phyloP scores from a whole-genome alignment of 305 asterid species.

The Fraxinus xanthoxyloides region DNA sequence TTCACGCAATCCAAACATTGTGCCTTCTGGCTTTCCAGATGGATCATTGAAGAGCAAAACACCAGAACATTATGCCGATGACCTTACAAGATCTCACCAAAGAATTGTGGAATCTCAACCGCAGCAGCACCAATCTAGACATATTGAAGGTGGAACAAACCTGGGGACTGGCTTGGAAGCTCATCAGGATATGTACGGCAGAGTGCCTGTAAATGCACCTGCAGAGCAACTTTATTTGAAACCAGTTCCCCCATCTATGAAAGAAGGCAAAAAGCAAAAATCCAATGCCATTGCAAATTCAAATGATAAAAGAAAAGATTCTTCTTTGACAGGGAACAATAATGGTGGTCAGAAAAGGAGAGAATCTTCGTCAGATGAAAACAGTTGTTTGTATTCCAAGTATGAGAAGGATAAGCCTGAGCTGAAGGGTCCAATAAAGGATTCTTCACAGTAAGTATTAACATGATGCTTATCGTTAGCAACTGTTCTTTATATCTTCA shows the following conservation, averaged over 20 bases:
- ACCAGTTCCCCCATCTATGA: constrained; percentile 43
- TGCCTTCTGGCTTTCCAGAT: constrained; percentile 41
- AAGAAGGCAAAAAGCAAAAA: constrained; percentile 62
- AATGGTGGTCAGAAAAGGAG: constrained; percentile 53
- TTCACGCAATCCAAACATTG: constrained; percentile 42
- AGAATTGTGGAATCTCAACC: constrained; percentile 46
- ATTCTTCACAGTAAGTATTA: constrained; percentile 70
- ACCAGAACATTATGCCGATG: constrained; percentile 48
- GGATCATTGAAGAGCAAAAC: constrained; percentile 53
- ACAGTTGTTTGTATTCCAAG: constrained; percentile 57
- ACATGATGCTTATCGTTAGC: background rate
- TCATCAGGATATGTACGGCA: constrained; percentile 48
- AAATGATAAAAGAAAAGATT: constrained; percentile 54
- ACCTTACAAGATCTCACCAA: constrained; percentile 45
- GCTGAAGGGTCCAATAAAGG: constrained; percentile 75
- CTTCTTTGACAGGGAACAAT: constrained; percentile 53
- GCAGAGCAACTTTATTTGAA: constrained; percentile 47
- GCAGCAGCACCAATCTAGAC: constrained; percentile 43
- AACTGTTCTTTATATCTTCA: constrained; percentile 9
- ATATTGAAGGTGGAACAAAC: constrained; percentile 42
- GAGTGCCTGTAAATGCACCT: constrained; percentile 36
- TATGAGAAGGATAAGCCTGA: constrained; percentile 88
- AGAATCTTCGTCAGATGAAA: constrained; percentile 67
- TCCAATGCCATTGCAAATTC: constrained; percentile 43
- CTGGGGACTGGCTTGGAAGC: constrained; percentile 38